Evolutionary conservation across 2,329 filamentous ascomycete genomes (phyloP), one percentile per base, ranked within the genome.

Genomic region (Diplodia sapinea): DNA sequence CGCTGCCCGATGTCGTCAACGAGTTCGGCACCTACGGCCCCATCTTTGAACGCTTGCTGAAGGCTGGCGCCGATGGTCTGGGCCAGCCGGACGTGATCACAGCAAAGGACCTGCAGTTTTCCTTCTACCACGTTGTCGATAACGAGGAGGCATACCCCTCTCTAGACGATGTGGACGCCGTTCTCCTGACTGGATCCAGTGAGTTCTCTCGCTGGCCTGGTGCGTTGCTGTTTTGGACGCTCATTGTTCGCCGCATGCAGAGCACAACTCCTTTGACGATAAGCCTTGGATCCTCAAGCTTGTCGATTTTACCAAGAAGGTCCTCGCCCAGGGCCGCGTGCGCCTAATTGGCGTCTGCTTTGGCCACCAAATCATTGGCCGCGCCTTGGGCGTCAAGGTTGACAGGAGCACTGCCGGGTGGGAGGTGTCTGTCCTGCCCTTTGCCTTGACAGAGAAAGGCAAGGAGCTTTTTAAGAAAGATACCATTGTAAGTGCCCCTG

Each of bases 321-420:
- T 91, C 3, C 82, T 92, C 40, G 82, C 83, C 13, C 85, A 89
- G 70, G 82, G 84, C 31, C 82, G 87, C 0, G 86, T 95, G 8
- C 86, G 88, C 43, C 79, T 94, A n/a, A 83, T 96, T 17, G 93
- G 92, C 12, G 85, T 95, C 17, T 96, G 93, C 79, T 96, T 94
- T 77, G 93, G 93, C 5, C 93, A 96, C 77, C 92, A 96, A 81
- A 93, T 96, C 73, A 81, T 95, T 52, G 92, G 86, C 1, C 84
- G 92, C 64, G 91, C 92, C 1, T 76, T 94, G 71, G 91, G 88
- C 3, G 85, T 81, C 23, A 85, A 86, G 72, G 90, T 96, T 2
- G 88, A 84, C 43, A 81, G 88, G 65, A 91, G 87, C 75, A 84
- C 88, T 29, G 78, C 81, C 23, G 92, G 92, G 2, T 96, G 93